Evolutionary conservation across 768 basidiomycete genomes (phyloP).

Genomic region (Leccinum broughii): DNA sequence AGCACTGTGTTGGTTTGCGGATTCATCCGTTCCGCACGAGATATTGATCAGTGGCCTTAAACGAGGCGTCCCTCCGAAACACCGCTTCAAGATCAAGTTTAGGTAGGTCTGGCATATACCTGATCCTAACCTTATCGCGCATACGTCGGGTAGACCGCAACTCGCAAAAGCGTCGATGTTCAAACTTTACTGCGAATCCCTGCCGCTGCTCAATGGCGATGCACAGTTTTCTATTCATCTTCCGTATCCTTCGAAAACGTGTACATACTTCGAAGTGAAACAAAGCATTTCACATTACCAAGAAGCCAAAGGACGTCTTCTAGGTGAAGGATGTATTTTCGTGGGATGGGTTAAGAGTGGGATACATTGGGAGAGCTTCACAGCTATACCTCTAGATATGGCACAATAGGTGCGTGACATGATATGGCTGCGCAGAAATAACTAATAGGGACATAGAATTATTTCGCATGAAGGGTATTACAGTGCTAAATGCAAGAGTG

Average conservation of each 20-base stretch:
- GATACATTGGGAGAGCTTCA: slow-evolving; percentile 52
- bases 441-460: not conserved
- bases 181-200: slow-evolving; percentile 40
- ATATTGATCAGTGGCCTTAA: slow-evolving; percentile 78
- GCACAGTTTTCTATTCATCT: slow-evolving; percentile 11
- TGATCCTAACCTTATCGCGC: not conserved
- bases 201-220: slow-evolving; percentile 16
- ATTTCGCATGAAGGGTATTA: slow-evolving; percentile 2
- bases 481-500: slow-evolving; percentile 5
- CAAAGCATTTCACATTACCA: slow-evolving; percentile 46
- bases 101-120: slow-evolving; percentile 43
- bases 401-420: not conserved
- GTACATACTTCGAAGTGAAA: slow-evolving; percentile 51
- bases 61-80: slow-evolving; percentile 74
- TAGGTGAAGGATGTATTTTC: slow-evolving; percentile 49
- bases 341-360: slow-evolving; percentile 65
- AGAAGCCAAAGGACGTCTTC: slow-evolving; percentile 48
- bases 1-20: slow-evolving; percentile 76
- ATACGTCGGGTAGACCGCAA: slow-evolving; percentile 41
- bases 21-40: slow-evolving; percentile 48
- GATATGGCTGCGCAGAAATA: not conserved
- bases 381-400: slow-evolving; percentile 11
- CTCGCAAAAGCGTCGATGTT: slow-evolving; percentile 57
- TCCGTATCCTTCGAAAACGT: slow-evolving; percentile 15
- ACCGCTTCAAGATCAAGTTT: slow-evolving; percentile 60